Conservation (phyloP, 2,329 filamentous ascomycete species). For the Harringtonia lauricola region DNA sequence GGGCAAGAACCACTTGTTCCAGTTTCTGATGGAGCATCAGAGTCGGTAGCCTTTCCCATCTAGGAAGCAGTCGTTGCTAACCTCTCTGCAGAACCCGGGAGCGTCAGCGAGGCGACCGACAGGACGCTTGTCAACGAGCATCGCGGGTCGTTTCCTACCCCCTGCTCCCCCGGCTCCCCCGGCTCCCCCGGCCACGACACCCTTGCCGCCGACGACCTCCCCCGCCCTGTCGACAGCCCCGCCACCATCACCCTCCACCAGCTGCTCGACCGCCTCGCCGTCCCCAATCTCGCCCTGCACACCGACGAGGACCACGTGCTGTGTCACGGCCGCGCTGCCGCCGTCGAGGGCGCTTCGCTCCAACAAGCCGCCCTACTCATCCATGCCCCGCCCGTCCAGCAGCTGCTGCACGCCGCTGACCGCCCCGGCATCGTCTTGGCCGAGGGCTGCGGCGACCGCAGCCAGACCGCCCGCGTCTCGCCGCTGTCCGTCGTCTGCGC, state of each 20-base stretch:
- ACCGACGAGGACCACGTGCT: not conserved
- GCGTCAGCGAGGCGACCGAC: no score
- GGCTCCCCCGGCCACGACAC: no score
- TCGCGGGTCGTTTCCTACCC: no score
- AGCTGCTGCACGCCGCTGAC: slow-evolving; percentile 1
- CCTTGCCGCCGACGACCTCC: no score
- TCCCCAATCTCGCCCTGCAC: slow-evolving; percentile 3
- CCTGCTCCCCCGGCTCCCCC: no score
- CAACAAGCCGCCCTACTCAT: slow-evolving; percentile 2
- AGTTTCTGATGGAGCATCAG: slow-evolving; percentile 9
- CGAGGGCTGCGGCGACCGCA: slow-evolving; percentile 9
- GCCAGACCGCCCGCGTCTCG: not conserved
- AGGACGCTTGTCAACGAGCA: no score
- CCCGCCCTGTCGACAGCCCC: no score
- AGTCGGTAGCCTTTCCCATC: not conserved
- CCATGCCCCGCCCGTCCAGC: slow-evolving; percentile 1
- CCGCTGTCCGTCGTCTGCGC: slow-evolving; percentile 7
- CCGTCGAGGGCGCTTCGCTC: not conserved
- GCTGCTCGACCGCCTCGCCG: slow-evolving; percentile 6
- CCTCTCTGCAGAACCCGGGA: not conserved
- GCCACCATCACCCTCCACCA: slow-evolving; percentile 3
- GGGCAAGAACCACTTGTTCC: slow-evolving; percentile 8
- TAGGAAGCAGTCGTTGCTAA: not conserved
- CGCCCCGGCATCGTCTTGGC: slow-evolving; percentile 6
- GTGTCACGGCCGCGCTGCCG: not conserved